Evolutionary conservation across 495 filamentous ascomycete genomes (phyloP).

Genomic region (Neurospora tetrasperma): DNA sequence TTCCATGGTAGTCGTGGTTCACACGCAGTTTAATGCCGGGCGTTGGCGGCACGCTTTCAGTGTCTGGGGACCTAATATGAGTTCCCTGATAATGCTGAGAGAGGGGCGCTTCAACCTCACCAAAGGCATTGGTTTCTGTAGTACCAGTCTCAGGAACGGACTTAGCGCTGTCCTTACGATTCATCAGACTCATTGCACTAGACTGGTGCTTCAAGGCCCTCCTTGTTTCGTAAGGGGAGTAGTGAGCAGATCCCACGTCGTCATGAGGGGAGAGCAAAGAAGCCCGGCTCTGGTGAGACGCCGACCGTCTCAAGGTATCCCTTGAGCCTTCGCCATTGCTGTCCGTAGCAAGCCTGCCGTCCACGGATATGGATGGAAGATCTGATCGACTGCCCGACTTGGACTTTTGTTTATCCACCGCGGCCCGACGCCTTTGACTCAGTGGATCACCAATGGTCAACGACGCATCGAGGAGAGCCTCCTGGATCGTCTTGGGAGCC

Average conservation of each 20-base stretch:
- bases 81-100: slow-evolving; percentile 22
- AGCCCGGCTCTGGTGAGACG: slow-evolving; percentile 16
- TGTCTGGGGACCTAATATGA: slow-evolving; percentile 9
- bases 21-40: slow-evolving; percentile 23
- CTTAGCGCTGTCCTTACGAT: slow-evolving; percentile 67
- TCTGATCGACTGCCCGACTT: not conserved
- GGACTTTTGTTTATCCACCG: slow-evolving; percentile 39
- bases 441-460: slow-evolving; percentile 69
- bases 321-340: slow-evolving; percentile 15
- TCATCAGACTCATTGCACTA: slow-evolving; percentile 77
- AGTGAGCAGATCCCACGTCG: slow-evolving; percentile 26
- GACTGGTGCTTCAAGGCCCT: slow-evolving; percentile 47
- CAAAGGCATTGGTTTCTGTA: slow-evolving; percentile 69
- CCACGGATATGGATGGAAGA: slow-evolving; percentile 20
- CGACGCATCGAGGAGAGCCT: slow-evolving; percentile 86
- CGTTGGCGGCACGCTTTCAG: slow-evolving; percentile 24
- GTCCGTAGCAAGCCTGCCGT: slow-evolving; percentile 21
- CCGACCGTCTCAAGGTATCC: slow-evolving; percentile 21
- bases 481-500: slow-evolving; percentile 67
- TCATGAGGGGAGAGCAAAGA: slow-evolving; percentile 14
- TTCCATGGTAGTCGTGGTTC: slow-evolving; percentile 71
- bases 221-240: slow-evolving; percentile 30
- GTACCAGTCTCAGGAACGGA: slow-evolving; percentile 75
- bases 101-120: slow-evolving; percentile 68
- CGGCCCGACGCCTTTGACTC: slow-evolving; percentile 45